Conservation (phyloP, 192 early-diverging fungal species). For the Mortierella claussenii region DNA sequence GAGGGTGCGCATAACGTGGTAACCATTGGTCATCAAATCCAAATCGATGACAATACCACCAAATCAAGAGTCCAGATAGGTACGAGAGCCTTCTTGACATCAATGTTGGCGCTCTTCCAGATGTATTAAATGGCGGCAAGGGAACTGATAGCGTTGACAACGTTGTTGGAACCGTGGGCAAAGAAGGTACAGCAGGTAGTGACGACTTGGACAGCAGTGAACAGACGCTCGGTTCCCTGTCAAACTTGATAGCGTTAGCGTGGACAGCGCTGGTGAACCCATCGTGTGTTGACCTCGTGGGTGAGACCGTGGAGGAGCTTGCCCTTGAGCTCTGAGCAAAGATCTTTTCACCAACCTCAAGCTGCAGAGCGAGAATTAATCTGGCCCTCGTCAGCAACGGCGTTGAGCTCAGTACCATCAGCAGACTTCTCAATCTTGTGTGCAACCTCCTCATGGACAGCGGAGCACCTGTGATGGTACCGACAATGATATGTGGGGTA, state of each 20-base stretch:
- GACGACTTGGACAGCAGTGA: conserved; percentile 84
- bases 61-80: conserved; percentile 81
- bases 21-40: conserved; percentile 80
- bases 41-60: conserved; percentile 80
- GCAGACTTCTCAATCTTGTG: conserved; percentile 40
- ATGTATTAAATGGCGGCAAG: conserved; percentile 78
- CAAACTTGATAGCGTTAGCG: conserved; percentile 71
- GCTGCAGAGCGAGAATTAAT: conserved; percentile 11
- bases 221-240: conserved; percentile 82
- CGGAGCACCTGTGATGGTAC: conserved; percentile 74
- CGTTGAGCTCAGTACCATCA: conserved; percentile 14
- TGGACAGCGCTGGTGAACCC: conserved; percentile 63
- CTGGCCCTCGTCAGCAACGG: conserved; percentile 25
- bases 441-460: conserved; percentile 23
- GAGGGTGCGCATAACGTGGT: conserved; percentile 79
- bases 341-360: conserved; percentile 11
- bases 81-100: conserved; percentile 65
- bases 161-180: conserved; percentile 88
- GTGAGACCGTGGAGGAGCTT: conserved; percentile 16
- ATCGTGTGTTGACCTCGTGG: conserved; percentile 46
- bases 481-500: conserved; percentile 88
- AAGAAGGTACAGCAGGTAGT: conserved; percentile 87
- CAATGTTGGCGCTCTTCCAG: conserved; percentile 65
- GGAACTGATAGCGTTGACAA: conserved; percentile 87
- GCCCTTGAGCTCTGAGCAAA: conserved; percentile 7